Base-by-base conservation (phyloP, 306 rosid species). In the Nissolia schottii region DNA sequence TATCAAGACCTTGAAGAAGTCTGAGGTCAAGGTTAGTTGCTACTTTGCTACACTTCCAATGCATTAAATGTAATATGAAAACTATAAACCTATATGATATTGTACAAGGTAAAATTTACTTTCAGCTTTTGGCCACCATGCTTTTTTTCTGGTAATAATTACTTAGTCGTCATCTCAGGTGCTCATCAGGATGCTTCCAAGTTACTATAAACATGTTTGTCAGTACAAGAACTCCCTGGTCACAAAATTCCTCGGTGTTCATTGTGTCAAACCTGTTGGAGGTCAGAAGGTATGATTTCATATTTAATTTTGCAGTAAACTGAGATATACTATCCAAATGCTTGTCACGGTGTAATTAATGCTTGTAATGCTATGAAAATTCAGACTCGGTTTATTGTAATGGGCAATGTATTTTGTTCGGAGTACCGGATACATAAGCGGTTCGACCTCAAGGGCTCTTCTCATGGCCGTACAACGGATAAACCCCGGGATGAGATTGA, bases 391-490 rank as follows among this genome's bases (percentile, higher is more conserved):
- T 81, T 85, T 53, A 79, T 85, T 59, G 78, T 85, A 22, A 85
- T 85, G 89, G 89, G 84, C 70, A 85, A 85, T 72, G 82, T 85
- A 12, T 85, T 85, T 32, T 81, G 82, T 41, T 85, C 86, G 53
- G 86, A 85, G 65, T 81, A 85, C 28, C 86, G 78, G 74, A 79
- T 85, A 14, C 89, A 85, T 59, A 85, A 62, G 58, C 68, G 88
- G 76, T 85, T 81, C 58, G 86, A 85, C 55, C 86, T 85, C 69
- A 85, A 85, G 71, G 88, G 88, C 27, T 85, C 86, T 71, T 85
- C 88, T 54, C 79, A 85, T 81, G 88, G 84, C 60, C 82, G 84
- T 5, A 79, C 51, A 20, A 79, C 86, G 1, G 80, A 79, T 79
- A 85, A 85, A 62, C 86, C 86, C 2, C 76, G 25, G 34, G 79